Percentiles rank a stretch among this genome's conserved stretches.
Conservation (phyloP, 306 rosid species). For the Prunus kanzakura region DNA sequence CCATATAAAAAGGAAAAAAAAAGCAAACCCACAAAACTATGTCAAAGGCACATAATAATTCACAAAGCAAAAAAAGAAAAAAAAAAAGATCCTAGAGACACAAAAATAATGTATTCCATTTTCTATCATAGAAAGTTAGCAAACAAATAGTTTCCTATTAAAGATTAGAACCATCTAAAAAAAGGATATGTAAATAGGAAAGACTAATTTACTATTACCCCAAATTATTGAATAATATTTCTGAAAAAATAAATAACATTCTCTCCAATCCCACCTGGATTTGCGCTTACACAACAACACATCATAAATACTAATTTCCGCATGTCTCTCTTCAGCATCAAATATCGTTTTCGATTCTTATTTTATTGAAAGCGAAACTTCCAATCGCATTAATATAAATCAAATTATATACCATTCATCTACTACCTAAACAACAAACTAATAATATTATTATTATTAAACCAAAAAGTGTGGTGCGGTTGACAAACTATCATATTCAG, state of each 20-base stretch:
- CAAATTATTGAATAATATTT: no score
- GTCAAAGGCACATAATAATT: background rate
- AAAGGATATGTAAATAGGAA: no score
- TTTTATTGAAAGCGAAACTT: background rate
- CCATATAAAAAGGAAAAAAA: background rate
- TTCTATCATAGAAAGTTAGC: no score
- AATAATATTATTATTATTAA: no score
- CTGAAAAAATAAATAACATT: background rate
- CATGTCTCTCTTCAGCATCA: background rate
- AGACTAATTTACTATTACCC: no score
- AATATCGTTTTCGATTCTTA: background rate
- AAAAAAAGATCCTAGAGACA: no score
- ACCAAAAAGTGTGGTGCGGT: no score
- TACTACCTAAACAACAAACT: background rate
- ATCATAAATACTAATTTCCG: background rate
- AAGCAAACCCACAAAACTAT: background rate
- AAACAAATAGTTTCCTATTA: no score
- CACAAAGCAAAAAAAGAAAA: no score
- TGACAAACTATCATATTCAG: no score
- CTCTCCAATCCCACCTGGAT: background rate
- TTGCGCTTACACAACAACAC: background rate
- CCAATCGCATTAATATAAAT: background rate
- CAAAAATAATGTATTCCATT: no score
- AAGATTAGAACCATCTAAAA: no score
- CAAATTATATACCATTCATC: background rate